Base-by-base conservation (phyloP, 768 basidiomycete species). In the Phylloporus rhodoxanthus region DNA sequence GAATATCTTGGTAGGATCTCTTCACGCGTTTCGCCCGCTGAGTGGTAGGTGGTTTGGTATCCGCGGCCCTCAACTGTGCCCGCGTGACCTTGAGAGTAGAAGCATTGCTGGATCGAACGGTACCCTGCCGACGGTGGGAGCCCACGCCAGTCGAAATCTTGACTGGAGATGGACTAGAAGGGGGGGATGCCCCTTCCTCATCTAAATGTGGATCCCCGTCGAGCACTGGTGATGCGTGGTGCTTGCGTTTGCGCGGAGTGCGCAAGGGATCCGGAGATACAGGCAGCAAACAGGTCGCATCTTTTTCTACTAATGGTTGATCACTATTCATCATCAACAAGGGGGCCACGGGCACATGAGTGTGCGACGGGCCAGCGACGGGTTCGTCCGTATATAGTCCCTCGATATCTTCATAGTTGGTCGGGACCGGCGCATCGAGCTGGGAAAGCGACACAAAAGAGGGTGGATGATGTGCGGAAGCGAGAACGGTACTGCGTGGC, bases 351-450 rank as follows among this genome's bases (percentile, higher is more conserved):
- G 57, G 45, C 2, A 55, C 53, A 34, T 47, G 50, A 11, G 46
- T 46, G 8, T 50, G 58, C 2, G 66, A 66, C 5, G 57, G 65
- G 15, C 66, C 64, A 8, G 66, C 37, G 53, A 62, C 38, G 2
- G 64, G 64, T 15, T 68, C 64, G 15, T 67, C 68, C 0, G 66
- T 58, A 45, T 71, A 72, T 41, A 72, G 56, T 25, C 67, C 58
- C 13, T 71, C 64, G n/a, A 67, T 64, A 14, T 64, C 66, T 57
- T 57, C 64, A 54, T 52, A 54, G 59, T 62, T 50, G 47, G 69
- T 57, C 56, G 70, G 58, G 54, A 65, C 26, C 46, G 66, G 63
- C 47, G 57, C 56, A 62, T 73, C 52, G 63, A 70, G 3, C 67
- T 72, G 17, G 64, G 71, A 33, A 63, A 67, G 30, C 59, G 74